A percentile compares a stretch with the other conserved stretches of the same genome.
phyloP scores from a whole-genome alignment of 108 stramenopile genomes.

The Nitzschia sp. region DNA sequence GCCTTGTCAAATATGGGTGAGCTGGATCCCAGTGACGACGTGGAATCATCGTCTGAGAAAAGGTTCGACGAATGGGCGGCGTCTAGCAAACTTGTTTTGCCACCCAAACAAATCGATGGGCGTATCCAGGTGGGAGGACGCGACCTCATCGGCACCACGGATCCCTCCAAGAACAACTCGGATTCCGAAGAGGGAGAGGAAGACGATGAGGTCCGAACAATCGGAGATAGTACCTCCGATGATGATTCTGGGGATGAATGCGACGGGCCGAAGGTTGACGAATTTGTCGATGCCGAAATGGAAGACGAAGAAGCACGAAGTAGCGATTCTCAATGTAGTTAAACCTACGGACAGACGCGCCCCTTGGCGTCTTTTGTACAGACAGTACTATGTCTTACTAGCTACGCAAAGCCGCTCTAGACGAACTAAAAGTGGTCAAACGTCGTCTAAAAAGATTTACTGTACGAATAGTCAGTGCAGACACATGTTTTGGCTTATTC shows the following conservation, averaged over 20 bases:
- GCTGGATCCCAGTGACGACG: constrained; percentile 31
- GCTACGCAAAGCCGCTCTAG: too few relatives aligned
- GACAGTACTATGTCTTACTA: too few relatives aligned
- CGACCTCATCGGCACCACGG: constrained; percentile 39
- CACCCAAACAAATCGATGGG: constrained; percentile 72
- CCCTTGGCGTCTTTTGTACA: too few relatives aligned
- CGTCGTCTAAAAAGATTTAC: too few relatives aligned
- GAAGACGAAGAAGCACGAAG: not conserved
- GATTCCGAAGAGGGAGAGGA: constrained; percentile 30
- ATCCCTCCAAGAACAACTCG: constrained; percentile 3
- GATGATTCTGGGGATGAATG: not conserved
- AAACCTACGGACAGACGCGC: too few relatives aligned
- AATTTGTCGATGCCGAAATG: not conserved
- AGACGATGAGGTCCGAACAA: constrained; percentile 65
- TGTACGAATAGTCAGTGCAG: too few relatives aligned
- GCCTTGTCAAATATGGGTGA: constrained; percentile 71
- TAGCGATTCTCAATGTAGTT: not conserved
- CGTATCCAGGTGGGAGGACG: constrained; percentile 78
- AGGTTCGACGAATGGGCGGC: constrained; percentile 56
- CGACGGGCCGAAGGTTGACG: not conserved
- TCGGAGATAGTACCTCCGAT: constrained; percentile 66
- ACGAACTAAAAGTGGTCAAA: too few relatives aligned
- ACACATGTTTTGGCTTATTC: too few relatives aligned
- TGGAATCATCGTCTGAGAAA: constrained; percentile 11
- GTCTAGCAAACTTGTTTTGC: constrained; percentile 65